These are phyloP conservation scores for Starmerella stigmatis DNA, from an alignment of 805 yeast genomes.

Conservation along the genomic window DNA sequence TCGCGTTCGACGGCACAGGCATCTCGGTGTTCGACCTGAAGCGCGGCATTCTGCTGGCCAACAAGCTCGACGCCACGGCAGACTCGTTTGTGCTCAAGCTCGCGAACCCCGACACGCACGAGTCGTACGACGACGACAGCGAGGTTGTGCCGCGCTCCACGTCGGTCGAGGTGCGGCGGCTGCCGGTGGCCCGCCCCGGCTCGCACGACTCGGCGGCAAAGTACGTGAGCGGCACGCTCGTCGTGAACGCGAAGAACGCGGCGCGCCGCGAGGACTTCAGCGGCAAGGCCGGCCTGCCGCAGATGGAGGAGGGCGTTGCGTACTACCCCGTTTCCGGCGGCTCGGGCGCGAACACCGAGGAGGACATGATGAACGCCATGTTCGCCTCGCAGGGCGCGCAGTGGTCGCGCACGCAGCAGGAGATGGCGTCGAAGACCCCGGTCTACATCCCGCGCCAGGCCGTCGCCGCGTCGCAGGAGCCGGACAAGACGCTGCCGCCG, in stretches of 20 bases:
- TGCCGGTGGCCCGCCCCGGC: slow-evolving; percentile 48
- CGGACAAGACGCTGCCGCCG: slow-evolving; percentile 61
- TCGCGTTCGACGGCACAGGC: slow-evolving; percentile 93
- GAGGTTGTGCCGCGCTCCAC: slow-evolving; percentile 84
- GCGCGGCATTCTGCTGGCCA: slow-evolving; percentile 73
- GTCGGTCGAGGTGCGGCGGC: slow-evolving; percentile 67
- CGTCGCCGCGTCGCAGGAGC: slow-evolving; percentile 38
- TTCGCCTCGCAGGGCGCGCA: slow-evolving; percentile 86
- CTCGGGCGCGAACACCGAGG: slow-evolving; percentile 49
- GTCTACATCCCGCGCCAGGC: slow-evolving; percentile 35
- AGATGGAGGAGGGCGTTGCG: slow-evolving; percentile 11
- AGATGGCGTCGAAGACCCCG: slow-evolving; percentile 75
- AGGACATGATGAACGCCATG: slow-evolving; percentile 80
- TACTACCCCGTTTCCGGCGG: slow-evolving; percentile 19
- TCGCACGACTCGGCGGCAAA: slow-evolving; percentile 47
- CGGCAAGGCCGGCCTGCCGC: slow-evolving; percentile 21
- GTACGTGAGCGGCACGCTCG: slow-evolving; percentile 43
- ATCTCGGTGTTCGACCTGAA: slow-evolving; percentile 89
- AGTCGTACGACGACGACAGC: slow-evolving; percentile 78
- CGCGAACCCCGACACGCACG: slow-evolving; percentile 58
- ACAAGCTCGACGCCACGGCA: slow-evolving; percentile 70
- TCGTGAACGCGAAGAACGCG: slow-evolving; percentile 30
- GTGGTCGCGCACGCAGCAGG: slow-evolving; percentile 91
- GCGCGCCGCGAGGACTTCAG: slow-evolving; percentile 30
- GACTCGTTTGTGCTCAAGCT: slow-evolving; percentile 64